Evolutionary conservation across 352 stramenopile species (phyloP).

Genomic region (Aphanomyces astaci): DNA sequence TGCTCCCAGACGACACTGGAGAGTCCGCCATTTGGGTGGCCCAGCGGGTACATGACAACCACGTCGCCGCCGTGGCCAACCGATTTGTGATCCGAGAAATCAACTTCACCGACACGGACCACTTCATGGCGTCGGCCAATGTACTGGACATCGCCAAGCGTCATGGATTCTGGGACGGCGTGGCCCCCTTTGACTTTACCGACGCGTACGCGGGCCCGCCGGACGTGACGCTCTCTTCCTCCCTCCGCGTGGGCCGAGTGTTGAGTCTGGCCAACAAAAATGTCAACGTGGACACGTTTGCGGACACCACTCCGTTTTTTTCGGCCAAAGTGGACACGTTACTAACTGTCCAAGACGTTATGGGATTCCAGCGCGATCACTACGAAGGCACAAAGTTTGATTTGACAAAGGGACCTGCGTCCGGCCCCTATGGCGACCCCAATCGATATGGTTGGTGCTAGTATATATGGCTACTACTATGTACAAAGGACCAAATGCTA

Average conservation of each 20-base stretch:
- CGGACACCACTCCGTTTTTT: slow-evolving; percentile 85
- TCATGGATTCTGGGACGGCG: slow-evolving; percentile 69
- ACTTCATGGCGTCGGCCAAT: slow-evolving; percentile 86
- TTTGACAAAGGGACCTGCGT: slow-evolving; percentile 65
- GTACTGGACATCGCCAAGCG: slow-evolving; percentile 83
- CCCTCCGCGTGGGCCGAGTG: slow-evolving; percentile 84
- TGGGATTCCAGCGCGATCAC: slow-evolving; percentile 88
- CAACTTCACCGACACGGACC: slow-evolving; percentile 57
- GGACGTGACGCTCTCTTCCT: slow-evolving; percentile 73
- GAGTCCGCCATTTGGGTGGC: slow-evolving; percentile 89
- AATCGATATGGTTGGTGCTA: slow-evolving; percentile 72
- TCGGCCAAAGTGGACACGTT: slow-evolving; percentile 41
- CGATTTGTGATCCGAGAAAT: slow-evolving; percentile 92
- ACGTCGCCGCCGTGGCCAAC: slow-evolving; percentile 85
- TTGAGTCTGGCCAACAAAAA: slow-evolving; percentile 71
- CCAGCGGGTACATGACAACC: slow-evolving; percentile 82
- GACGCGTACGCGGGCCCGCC: slow-evolving; percentile 69
- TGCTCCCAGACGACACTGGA: slow-evolving; percentile 89
- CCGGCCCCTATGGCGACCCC: slow-evolving; percentile 84
- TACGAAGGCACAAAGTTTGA: slow-evolving; percentile 89
- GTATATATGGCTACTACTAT: no score
- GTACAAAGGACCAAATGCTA: no score
- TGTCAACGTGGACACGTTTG: slow-evolving; percentile 56
- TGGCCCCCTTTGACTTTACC: slow-evolving; percentile 82
- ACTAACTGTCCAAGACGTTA: slow-evolving; percentile 79